Base-by-base conservation (phyloP, 1,284 basidiomycete genomes). In the Rhodofomes roseus region DNA sequence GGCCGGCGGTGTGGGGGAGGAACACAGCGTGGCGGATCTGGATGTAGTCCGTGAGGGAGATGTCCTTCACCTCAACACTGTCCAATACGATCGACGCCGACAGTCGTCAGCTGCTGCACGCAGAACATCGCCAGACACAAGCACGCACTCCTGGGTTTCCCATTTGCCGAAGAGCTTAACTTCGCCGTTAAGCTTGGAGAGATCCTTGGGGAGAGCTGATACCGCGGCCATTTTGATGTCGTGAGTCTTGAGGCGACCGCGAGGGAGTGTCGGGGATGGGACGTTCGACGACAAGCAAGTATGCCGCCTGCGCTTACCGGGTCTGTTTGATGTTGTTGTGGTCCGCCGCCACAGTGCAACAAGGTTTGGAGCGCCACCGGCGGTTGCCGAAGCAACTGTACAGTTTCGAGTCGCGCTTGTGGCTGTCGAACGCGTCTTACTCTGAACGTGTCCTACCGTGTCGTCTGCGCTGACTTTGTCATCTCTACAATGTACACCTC, bases 31-130 rank as follows among this genome's bases (percentile, higher is more conserved):
- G 96, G 76, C 95, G 95, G 80, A 97, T 92, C 83, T 98, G 96
- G 79, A 99, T 96, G 89, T 99, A 99, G 81, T 99, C 97, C 63
- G 92, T 92, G 70, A 98, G 81, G 66, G 96, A 98, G 79, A 99
- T 99, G 77, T 99, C 97, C 85, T 98, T 98, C 75, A 98, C 95
- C 80, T 99, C 95, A 68, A 97, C 92, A 77, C 95, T 97, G 72
- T 62, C 27, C 23, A 37, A 18, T 20, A n/a, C 54, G 31, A 70
- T 48, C 61, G 61, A 66, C 68, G 64, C 68, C 71, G 64, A 68
- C 66, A 27, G 22, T 48, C 25, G 46, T 48, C 25, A 48, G 46
- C 9, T 16, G 12, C 12, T 27, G 0, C 12, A 12, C 9, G 14
- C 25, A 11, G 34, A 48, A 54, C 34, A 53, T 31, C 36, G 36